Base-by-base conservation (phyloP, 768 basidiomycete species). In the Cyclocybe cylindracea region DNA sequence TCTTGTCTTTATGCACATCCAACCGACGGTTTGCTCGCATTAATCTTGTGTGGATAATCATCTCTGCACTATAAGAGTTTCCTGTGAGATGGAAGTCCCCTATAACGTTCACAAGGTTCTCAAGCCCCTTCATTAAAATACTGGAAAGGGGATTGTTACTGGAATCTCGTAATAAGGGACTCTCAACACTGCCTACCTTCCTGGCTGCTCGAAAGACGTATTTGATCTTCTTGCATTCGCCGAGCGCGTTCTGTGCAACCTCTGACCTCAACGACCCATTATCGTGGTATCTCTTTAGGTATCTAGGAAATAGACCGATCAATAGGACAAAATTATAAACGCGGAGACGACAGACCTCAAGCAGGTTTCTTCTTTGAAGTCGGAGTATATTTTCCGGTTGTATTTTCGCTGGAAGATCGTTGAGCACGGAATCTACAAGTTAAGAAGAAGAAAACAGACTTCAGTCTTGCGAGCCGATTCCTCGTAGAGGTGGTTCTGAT, bases 401-500 rank as follows among this genome's bases (percentile, higher is more conserved):
- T 82, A 79, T 67, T 78, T 85, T 13, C 91, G 79, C 87, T 91
- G 34, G 56, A 19, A 48, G 14, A 47, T 37, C 16, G 32, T 13
- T 9, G 46, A 24, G 29, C 10, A 40, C 13, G 35, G 24, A 34
- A 35, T 29, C 38, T 7, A 43, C 31, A 29, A 8, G 13, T 16
- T 1, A 32, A 29, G 6, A 32, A 3, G 32, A 34, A 9, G 48
- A 10, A 14, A 7, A 51, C 65, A 8, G 45, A 88, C 89, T 78
- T 93, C 91, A 51, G 78, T 78, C 59, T 79, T 81, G 5, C 92
- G 78, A 10, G 82, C 83, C 46, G 77, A 74, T 65, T 93, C 91
- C 64, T 91, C 89, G 60, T 93, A 94, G 14, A 74, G 68, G 61
- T 94, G 92, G 55, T 84, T 90, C 72, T 93, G 91, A 66, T 94